Evolutionary conservation across 2,329 filamentous ascomycete species (phyloP), one percentile per base, ranked within the genome.

Genomic region (Apiospora sp.): DNA sequence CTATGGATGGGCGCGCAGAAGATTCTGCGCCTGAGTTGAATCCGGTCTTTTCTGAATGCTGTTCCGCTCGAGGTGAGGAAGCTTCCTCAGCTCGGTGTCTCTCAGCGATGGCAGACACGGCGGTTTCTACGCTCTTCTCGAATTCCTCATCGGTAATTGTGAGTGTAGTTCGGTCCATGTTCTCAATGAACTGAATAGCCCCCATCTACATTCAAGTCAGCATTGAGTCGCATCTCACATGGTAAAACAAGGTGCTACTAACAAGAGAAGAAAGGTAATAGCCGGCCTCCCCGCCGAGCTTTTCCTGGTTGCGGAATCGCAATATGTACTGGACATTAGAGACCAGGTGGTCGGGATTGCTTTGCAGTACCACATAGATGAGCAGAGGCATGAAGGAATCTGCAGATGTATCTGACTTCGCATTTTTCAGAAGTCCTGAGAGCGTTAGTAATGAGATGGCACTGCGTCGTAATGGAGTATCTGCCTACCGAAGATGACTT

Each of bases 291-390:
- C 96, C 96, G 34, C 93, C 94, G 0, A 99, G 90, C 82, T 98
- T 98, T 71, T 99, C 96, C 82, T 98, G 96, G 79, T 98, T 98
- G 70, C 96, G 91, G 85, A 99, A 99, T 67, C 97, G 92, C 70
- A 98, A 87, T 75, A 99, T 98, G 82, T 99, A 99, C 82, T 99
- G 96, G 3, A 99, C 94, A 81, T 99, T 99, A 73, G 95, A 98
- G 37, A 98, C 95, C 46, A 99, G 86, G 82, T 98, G 94, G 74
- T 98, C 95, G 0, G 96, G 96, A 77, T 98, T 98, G 64, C 95
- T 94, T 83, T 96, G 94, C 37, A 99, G 87, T 16, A 98, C 95
- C 37, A 98, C 96, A 78, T 98, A 98, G 72, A 99, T 99, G 72
- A 99, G 88, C 41, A 98, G 87, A 5, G 96, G 93, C 85, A 98